A percentile compares a stretch with the other conserved stretches of the same genome.
These are phyloP conservation scores for Psilocybe tampanensis DNA, from an alignment of 768 basidiomycete species.

Conservation along the genomic window DNA sequence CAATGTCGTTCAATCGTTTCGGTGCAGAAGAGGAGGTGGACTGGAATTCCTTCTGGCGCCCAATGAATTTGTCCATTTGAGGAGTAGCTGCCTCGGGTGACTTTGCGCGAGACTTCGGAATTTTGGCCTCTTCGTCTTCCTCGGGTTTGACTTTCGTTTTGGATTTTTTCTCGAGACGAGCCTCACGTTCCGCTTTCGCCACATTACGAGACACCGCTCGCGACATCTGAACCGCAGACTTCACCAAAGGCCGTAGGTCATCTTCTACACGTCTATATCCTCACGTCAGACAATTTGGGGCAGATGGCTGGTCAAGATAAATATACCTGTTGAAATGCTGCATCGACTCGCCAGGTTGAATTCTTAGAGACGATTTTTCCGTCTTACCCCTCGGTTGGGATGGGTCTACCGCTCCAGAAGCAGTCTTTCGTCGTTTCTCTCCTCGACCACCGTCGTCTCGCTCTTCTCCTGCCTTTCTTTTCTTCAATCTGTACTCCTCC, in stretches of 20 bases:
- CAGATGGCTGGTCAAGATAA: background rate
- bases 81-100: constrained; percentile 12
- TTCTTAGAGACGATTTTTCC: constrained; percentile 36
- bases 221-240: constrained; percentile 60
- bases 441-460: constrained; percentile 14
- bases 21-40: constrained; percentile 55
- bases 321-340: constrained; percentile 76
- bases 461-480: constrained; percentile 40
- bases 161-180: constrained; percentile 25
- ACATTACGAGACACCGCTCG: constrained; percentile 50
- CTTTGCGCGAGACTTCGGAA: constrained; percentile 13
- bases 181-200: constrained; percentile 39
- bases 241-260: constrained; percentile 66
- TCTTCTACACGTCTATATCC: constrained; percentile 68
- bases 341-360: constrained; percentile 70
- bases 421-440: constrained; percentile 37
- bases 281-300: background rate
- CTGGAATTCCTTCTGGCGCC: constrained; percentile 50
- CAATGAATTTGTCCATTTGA: constrained; percentile 26
- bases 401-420: constrained; percentile 11
- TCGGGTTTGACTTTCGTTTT: constrained; percentile 16
- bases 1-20: constrained; percentile 71
- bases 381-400: constrained; percentile 18
- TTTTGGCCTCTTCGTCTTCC: constrained; percentile 15
- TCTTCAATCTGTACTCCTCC: constrained; percentile 54